Percentiles rank a stretch among this genome's conserved stretches.
phyloP scores from a whole-genome alignment of 2,329 filamentous ascomycete genomes.

The Fusarium palustre region DNA sequence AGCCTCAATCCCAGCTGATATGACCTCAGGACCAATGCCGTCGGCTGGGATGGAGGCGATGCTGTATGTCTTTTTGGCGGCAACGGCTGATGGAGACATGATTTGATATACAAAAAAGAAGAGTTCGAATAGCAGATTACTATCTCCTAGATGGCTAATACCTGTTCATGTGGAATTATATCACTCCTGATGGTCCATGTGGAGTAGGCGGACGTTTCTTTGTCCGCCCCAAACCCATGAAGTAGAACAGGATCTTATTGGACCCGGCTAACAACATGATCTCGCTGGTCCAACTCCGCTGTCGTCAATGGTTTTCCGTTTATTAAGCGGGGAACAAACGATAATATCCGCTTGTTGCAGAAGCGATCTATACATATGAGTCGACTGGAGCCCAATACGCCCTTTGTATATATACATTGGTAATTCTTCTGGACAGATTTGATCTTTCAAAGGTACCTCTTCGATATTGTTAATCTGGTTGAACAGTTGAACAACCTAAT shows the following conservation, averaged over 20 bases:
- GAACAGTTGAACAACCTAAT: not conserved
- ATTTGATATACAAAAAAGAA: not conserved
- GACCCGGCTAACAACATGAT: not conserved
- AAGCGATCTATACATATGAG: not conserved
- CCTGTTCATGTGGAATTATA: constrained; percentile 14
- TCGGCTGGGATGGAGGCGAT: constrained; percentile 73
- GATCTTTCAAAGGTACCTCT: not conserved
- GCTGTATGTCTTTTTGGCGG: constrained; percentile 55
- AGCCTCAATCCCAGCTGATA: constrained; percentile 69
- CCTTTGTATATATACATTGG: too few relatives aligned
- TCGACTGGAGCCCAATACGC: too few relatives aligned
- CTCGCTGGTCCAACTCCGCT: constrained; percentile 14
- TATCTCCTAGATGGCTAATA: not conserved
- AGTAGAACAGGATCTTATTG: not conserved
- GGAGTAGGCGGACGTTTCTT: constrained; percentile 25
- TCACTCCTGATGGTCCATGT: constrained; percentile 23
- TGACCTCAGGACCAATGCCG: constrained; percentile 73
- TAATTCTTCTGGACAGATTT: too few relatives aligned
- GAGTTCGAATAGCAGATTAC: accelerated
- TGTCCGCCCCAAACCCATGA: constrained; percentile 16
- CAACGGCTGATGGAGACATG: constrained; percentile 44
- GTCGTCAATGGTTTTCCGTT: constrained; percentile 5
- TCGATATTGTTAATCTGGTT: not conserved
- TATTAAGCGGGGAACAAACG: constrained; percentile 21
- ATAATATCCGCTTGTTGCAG: not conserved